These are phyloP conservation scores for Penicillium macrosclerotiorum DNA, from an alignment of 495 filamentous ascomycete genomes.

Conservation along the genomic window DNA sequence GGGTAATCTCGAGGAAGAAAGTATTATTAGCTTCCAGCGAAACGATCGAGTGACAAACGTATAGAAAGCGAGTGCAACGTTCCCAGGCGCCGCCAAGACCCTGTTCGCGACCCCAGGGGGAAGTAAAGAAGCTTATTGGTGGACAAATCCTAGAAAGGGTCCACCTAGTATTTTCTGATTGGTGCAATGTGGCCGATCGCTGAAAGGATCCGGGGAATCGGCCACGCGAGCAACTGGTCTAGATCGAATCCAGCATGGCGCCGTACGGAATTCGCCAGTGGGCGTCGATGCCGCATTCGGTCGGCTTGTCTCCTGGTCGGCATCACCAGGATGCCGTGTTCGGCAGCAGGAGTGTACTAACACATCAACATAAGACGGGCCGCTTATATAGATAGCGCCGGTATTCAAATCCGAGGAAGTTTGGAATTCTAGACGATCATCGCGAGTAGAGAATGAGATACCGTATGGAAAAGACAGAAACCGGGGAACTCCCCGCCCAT, in stretches of 20 bases:
- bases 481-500: too few species aligned
- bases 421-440: too few species aligned
- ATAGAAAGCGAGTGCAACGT: slow-evolving; percentile 14
- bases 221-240: slow-evolving; percentile 14
- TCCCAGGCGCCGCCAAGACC: slow-evolving; percentile 17
- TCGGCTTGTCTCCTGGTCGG: slow-evolving; percentile 4
- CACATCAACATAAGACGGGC: background rate
- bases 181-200: slow-evolving; percentile 8
- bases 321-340: background rate
- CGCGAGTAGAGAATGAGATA: background rate
- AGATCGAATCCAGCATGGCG: slow-evolving; percentile 14
- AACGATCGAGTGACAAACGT: slow-evolving; percentile 1
- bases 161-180: slow-evolving; percentile 4
- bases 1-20: slow-evolving; percentile 11
- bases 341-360: background rate
- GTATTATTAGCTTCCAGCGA: background rate
- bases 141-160: background rate
- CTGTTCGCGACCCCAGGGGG: slow-evolving; percentile 19
- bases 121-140: slow-evolving; percentile 7
- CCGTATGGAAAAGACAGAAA: too few species aligned
- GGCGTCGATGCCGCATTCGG: slow-evolving; percentile 18
- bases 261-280: background rate
- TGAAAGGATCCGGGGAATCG: slow-evolving; percentile 27
- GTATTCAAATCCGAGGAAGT: too few species aligned
- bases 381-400: too few species aligned